Evolutionary conservation across 768 basidiomycete species (phyloP).

Genomic region (Rhodotorula diobovata): DNA sequence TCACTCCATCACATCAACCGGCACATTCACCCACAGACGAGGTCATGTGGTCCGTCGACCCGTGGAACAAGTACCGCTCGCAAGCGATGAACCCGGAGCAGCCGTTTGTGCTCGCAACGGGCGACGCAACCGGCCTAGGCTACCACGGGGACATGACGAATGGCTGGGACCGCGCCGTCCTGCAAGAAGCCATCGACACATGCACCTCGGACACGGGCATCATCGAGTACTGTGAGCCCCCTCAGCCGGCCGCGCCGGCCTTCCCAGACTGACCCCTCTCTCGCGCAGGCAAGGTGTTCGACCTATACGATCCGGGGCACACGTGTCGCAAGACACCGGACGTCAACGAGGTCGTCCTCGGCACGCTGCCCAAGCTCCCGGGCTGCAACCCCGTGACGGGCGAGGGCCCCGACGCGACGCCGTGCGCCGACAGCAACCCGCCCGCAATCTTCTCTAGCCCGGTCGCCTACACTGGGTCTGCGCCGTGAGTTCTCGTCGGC

Average conservation of each 20-base stretch:
- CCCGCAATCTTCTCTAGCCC: background rate
- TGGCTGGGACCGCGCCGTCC: slow-evolving; percentile 39
- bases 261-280: background rate
- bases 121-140: slow-evolving; percentile 12
- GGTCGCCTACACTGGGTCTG: slow-evolving; percentile 8
- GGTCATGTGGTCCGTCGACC: slow-evolving; percentile 30
- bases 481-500: background rate
- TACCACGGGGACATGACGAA: slow-evolving; percentile 21
- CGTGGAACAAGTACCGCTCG: background rate
- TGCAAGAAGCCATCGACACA: slow-evolving; percentile 39
- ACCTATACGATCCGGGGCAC: slow-evolving; percentile 26
- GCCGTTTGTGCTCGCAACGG: slow-evolving; percentile 32
- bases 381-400: slow-evolving; percentile 42
- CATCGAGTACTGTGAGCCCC: slow-evolving; percentile 39
- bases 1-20: too few relatives aligned
- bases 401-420: slow-evolving; percentile 14
- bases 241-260: too few relatives aligned
- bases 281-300: slow-evolving; percentile 31
- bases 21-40: background rate
- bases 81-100: slow-evolving; percentile 29
- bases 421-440: background rate
- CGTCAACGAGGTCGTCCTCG: slow-evolving; percentile 37
- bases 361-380: slow-evolving; percentile 31
- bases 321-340: slow-evolving; percentile 34
- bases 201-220: slow-evolving; percentile 39